Evolutionary conservation across 768 basidiomycete genomes (phyloP).

Genomic region (Crassisporium funariophilum): DNA sequence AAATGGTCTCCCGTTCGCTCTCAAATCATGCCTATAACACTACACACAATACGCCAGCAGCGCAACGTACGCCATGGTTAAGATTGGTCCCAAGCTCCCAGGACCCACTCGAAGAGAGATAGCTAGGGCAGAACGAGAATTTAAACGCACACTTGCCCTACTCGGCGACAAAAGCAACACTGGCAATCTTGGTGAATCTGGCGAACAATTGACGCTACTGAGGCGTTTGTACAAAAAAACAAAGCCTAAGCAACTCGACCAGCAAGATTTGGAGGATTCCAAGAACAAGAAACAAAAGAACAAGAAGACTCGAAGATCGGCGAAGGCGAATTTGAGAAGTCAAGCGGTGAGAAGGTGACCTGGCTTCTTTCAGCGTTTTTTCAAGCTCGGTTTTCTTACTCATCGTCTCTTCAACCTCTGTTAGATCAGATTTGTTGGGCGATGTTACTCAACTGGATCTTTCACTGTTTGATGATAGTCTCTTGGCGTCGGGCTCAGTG

Average conservation of each 20-base stretch:
- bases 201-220: constrained; percentile 8
- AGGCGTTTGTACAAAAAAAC: constrained; percentile 8
- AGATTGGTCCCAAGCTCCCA: constrained; percentile 16
- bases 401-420: no score
- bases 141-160: constrained; percentile 11
- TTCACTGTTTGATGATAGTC: no score
- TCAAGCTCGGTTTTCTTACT: no score
- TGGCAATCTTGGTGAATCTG: constrained; percentile 9
- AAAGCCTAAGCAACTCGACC: constrained; percentile 11
- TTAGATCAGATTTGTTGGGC: no score
- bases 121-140: constrained; percentile 12
- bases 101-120: constrained; percentile 14
- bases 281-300: constrained; percentile 19
- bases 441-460: no score
- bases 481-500: no score
- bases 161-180: constrained; percentile 12
- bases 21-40: no score
- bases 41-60: no score
- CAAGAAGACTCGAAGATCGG: constrained; percentile 19
- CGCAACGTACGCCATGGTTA: constrained; percentile 12
- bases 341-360: no score
- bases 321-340: constrained; percentile 12
- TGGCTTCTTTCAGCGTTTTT: no score
- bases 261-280: constrained; percentile 11
- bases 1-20: no score